Evolutionary conservation across 371 early-diverging fungal genomes (phyloP).

Genomic region (Parasitella parasitica): DNA sequence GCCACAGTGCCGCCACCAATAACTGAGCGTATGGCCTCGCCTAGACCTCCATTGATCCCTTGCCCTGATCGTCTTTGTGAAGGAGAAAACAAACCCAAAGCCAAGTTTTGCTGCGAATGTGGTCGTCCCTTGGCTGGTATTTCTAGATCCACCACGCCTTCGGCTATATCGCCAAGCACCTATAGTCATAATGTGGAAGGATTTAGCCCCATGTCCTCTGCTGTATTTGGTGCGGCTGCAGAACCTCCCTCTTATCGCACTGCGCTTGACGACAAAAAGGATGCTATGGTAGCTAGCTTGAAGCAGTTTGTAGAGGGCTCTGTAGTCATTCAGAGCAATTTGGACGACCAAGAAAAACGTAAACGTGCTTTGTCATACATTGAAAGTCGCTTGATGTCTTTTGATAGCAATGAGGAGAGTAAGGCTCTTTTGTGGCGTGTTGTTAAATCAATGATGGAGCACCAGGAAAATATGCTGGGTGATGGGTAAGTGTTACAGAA

Average conservation of each 20-base stretch:
- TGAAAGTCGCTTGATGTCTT: conserved; percentile 49
- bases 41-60: conserved; percentile 10
- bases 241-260: background rate
- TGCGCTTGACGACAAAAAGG: conserved; percentile 17
- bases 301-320: conserved; percentile 12
- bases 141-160: conserved; percentile 51
- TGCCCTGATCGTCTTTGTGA: conserved; percentile 62
- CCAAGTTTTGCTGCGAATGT: conserved; percentile 77
- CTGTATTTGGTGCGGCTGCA: background rate
- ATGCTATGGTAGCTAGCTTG: background rate
- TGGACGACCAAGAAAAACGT: conserved; percentile 58
- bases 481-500: conserved; percentile 16
- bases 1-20: conserved; percentile 28
- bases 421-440: conserved; percentile 60
- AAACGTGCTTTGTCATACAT: conserved; percentile 62
- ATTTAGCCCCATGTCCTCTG: background rate
- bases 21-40: conserved; percentile 20
- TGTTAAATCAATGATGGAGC: conserved; percentile 62
- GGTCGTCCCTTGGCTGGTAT: conserved; percentile 57
- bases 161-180: conserved; percentile 9
- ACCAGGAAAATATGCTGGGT: conserved; percentile 55
- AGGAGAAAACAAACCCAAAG: conserved; percentile 64
- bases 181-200: background rate
- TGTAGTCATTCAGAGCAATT: conserved; percentile 48
- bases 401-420: conserved; percentile 26